These are phyloP conservation scores for Citrus medica DNA, from an alignment of 345 rosid species.

Conservation along the genomic window DNA sequence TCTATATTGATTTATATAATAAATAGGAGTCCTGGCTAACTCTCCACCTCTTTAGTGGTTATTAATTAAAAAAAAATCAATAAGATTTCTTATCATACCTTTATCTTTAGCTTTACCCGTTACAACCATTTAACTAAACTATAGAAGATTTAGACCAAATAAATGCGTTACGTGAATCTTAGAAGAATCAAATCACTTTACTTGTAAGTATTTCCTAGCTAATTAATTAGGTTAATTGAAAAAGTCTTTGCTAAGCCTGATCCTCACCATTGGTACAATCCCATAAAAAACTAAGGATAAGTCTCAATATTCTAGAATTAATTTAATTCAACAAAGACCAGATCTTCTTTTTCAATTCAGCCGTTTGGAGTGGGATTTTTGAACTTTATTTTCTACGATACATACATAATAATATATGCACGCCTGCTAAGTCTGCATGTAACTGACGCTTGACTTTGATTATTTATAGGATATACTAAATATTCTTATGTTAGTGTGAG, in stretches of 20 bases:
- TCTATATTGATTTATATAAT: too few species aligned
- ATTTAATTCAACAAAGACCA: background rate
- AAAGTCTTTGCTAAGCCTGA: too few species aligned
- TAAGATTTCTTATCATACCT: too few species aligned
- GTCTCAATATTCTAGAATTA: background rate
- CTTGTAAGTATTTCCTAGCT: too few species aligned
- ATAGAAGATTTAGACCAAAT: background rate
- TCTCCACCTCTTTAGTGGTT: too few species aligned
- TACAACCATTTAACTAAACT: background rate
- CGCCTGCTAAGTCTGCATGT: background rate
- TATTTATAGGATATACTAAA: too few species aligned
- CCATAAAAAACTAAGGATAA: too few species aligned
- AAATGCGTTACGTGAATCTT: background rate
- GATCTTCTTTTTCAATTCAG: background rate
- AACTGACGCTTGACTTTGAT: background rate
- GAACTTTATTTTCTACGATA: background rate
- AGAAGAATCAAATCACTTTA: background rate
- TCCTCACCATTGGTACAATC: background rate
- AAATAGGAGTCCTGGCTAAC: rapidly evolving
- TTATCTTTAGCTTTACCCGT: too few species aligned
- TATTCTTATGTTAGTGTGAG: background rate
- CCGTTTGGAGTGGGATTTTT: background rate
- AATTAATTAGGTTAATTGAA: too few species aligned
- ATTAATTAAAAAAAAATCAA: too few species aligned
- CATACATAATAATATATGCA: background rate